Percentiles rank a stretch among this genome's conserved stretches.
These are phyloP conservation scores for Ceratocystis papillata DNA, from an alignment of 2,329 filamentous ascomycete species.

Conservation along the genomic window DNA sequence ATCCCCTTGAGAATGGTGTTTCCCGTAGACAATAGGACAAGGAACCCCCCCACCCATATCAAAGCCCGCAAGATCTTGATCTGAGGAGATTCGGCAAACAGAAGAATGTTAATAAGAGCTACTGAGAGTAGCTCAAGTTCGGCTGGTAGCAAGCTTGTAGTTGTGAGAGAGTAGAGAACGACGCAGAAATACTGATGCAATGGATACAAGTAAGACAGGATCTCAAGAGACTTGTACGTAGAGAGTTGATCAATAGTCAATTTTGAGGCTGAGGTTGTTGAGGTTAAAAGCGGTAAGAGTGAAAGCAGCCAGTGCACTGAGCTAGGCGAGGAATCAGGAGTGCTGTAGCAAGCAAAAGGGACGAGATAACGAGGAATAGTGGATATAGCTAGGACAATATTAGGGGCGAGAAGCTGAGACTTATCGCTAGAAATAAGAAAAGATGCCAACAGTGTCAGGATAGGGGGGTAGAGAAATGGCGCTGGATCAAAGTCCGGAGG, in stretches of 20 bases:
- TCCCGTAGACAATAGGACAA: constrained; percentile 60
- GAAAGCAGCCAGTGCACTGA: constrained; percentile 70
- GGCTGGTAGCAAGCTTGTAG: constrained; percentile 74
- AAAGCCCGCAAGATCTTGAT: constrained; percentile 73
- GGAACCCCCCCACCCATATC: constrained; percentile 72
- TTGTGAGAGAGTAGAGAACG: constrained; percentile 68
- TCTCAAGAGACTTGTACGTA: constrained; percentile 14
- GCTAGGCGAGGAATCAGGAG: background rate
- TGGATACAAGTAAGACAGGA: constrained; percentile 50
- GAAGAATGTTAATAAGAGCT: constrained; percentile 66
- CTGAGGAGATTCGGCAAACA: constrained; percentile 72
- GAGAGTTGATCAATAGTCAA: background rate
- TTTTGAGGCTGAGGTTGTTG: constrained; percentile 11
- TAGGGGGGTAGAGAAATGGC: constrained; percentile 73
- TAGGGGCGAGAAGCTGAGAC: constrained; percentile 55
- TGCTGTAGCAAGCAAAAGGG: constrained; percentile 38
- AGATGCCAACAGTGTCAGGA: constrained; percentile 65
- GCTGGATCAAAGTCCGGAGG: constrained; percentile 81
- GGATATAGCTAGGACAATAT: constrained; percentile 69
- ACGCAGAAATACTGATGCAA: constrained; percentile 68
- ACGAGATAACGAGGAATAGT: constrained; percentile 64
- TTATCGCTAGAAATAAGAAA: constrained; percentile 58
- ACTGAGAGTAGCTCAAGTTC: constrained; percentile 82
- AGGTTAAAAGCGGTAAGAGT: constrained; percentile 50
- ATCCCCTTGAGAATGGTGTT: constrained; percentile 74